Evolutionary conservation across 2,329 filamentous ascomycete species (phyloP), one percentile per base, ranked within the genome.

Genomic region (Stachybotrys chartarum): DNA sequence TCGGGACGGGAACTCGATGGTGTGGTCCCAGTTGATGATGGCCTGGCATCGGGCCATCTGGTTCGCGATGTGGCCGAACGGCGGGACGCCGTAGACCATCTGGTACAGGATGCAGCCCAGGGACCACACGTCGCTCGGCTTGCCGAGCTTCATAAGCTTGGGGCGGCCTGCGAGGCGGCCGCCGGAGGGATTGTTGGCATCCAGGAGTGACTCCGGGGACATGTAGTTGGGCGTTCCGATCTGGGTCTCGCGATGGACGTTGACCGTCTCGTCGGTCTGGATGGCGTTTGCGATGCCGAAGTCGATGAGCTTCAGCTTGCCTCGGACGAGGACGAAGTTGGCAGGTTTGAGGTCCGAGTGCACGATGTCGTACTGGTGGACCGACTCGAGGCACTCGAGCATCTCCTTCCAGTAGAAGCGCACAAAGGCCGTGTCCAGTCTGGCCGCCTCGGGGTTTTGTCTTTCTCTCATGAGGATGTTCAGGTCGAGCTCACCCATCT

Each of bases 321-420:
- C 94, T 67, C 91, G 85, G 17, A 96, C 91, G 18, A 97, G 80
- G 30, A 99, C 87, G 69, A 99, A 99, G 70, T 99, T 99, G 64
- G 92, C 92, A 0, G 94, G 94, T 72, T 99, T 99, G 44, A 99
- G 79, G 68, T 99, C 94, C 0, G 91, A 96, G 73, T 99, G 94
- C 3, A 99, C 94, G 60, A 99, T 92, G 66, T 97, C 91, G 68
- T 87, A 81, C 12, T 88, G 83, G 68, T 99, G 94, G 1, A 99
- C 91, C 1, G 93, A 84, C 62, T 90, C 84, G 6, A 99, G 84
- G 68, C 94, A 97, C 70, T 96, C 91, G 17, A 99, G 85, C 94
- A 99, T 99, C 73, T 99, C 94, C 71, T 96, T 94, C 94, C 94
- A 99, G 77, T 96, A 96, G 73, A 90, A 95, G n/a, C 94, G 88